Evolutionary conservation across 2,329 filamentous ascomycete genomes (phyloP).

Genomic region (Sporothrix mexicana): DNA sequence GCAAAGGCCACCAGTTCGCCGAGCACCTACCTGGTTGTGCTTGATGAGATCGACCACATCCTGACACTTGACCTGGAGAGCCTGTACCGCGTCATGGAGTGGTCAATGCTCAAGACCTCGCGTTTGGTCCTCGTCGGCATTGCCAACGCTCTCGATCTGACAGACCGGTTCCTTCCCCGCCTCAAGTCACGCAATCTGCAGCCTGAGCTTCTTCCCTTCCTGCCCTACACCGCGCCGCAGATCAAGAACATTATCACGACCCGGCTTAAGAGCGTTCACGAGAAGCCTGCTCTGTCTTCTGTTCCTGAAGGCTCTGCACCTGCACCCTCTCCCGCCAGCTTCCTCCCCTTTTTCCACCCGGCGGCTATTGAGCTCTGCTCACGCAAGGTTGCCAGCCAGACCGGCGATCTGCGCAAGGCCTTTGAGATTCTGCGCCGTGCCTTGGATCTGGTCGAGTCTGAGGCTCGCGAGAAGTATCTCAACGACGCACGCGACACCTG

Average conservation of each 20-base stretch:
- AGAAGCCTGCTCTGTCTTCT: background rate
- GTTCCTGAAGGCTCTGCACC: background rate
- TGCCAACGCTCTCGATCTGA: constrained; percentile 93
- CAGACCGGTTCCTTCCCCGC: constrained; percentile 90
- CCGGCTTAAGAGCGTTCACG: constrained; percentile 72
- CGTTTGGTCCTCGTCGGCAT: constrained; percentile 86
- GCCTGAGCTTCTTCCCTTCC: constrained; percentile 85
- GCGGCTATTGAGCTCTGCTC: constrained; percentile 92
- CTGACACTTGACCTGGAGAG: constrained; percentile 87
- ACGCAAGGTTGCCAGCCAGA: constrained; percentile 92
- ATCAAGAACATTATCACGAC: constrained; percentile 86
- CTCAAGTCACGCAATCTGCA: constrained; percentile 92
- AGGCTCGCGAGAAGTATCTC: constrained; percentile 76
- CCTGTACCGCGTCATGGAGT: constrained; percentile 93
- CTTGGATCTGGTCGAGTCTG: constrained; percentile 85
- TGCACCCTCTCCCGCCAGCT: constrained; percentile 42
- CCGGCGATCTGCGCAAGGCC: constrained; percentile 90
- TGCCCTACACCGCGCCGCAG: constrained; percentile 87
- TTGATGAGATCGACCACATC: constrained; percentile 96
- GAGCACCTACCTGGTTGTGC: constrained; percentile 76
- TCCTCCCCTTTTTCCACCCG: constrained; percentile 88
- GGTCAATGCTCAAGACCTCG: constrained; percentile 84
- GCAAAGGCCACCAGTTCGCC: constrained; percentile 41
- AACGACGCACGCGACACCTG: constrained; percentile 52
- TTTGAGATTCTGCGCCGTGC: constrained; percentile 92